Conservation (phyloP, 192 early-diverging fungal genomes). For the Coemansia sp. region DNA sequence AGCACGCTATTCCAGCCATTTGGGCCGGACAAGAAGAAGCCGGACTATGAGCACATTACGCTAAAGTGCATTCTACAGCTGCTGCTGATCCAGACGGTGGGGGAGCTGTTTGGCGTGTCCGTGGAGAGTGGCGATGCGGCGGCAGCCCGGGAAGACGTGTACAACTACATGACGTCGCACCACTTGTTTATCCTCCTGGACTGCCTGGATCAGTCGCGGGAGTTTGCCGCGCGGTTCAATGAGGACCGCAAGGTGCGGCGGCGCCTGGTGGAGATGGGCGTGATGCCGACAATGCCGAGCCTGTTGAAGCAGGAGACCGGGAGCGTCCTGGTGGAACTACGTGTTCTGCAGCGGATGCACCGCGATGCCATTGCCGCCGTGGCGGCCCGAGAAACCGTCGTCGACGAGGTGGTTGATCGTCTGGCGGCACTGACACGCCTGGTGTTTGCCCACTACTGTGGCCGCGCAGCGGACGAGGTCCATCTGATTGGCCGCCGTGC, state of each 20-base stretch:
- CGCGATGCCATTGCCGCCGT: constrained; percentile 23
- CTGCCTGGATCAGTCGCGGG: constrained; percentile 71
- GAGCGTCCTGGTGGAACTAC: constrained; percentile 58
- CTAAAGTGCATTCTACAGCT: constrained; percentile 87
- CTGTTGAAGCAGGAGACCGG: constrained; percentile 86
- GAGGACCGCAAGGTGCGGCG: constrained; percentile 67
- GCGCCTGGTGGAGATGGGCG: constrained; percentile 72
- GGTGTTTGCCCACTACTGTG: constrained; percentile 26
- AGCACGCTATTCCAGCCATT: no score
- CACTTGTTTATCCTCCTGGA: constrained; percentile 74
- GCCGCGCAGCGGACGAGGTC: neutral
- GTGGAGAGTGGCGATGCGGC: constrained; percentile 49
- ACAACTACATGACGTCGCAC: constrained; percentile 37
- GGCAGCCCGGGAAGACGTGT: constrained; percentile 15
- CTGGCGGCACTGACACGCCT: constrained; percentile 50
- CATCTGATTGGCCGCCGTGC: neutral
- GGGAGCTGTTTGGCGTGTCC: constrained; percentile 61
- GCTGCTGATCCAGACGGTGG: constrained; percentile 81
- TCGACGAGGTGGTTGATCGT: constrained; percentile 58
- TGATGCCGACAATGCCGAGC: constrained; percentile 87
- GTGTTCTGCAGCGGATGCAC: constrained; percentile 75
- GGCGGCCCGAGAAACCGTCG: constrained; percentile 45
- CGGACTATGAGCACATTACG: constrained; percentile 78
- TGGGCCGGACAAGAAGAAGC: constrained; percentile 32
- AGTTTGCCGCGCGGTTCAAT: constrained; percentile 81